Conservation (phyloP, 805 yeast species). For the Debaryomyces prosopidis region DNA sequence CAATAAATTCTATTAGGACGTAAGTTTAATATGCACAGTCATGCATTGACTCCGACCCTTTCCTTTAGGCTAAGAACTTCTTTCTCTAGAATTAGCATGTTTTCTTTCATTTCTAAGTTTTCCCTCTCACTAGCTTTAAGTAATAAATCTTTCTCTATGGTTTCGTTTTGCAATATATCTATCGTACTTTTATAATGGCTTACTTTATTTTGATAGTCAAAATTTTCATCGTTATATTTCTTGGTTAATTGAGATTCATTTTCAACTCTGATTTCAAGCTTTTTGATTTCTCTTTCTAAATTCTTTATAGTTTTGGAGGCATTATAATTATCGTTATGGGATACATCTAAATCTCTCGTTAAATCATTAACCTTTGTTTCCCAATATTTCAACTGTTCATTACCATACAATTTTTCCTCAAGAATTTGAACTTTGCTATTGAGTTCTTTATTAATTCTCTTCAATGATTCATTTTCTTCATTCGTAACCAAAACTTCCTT, state of each 20-base stretch:
- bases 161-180: constrained; percentile 40
- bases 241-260: constrained; percentile 52
- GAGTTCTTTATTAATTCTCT: constrained; percentile 54
- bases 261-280: constrained; percentile 51
- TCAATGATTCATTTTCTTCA: constrained; percentile 69
- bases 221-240: constrained; percentile 59
- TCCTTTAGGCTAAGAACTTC: constrained; percentile 59
- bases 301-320: constrained; percentile 50
- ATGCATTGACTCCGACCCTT: constrained; percentile 7
- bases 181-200: constrained; percentile 38
- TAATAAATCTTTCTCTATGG: constrained; percentile 44
- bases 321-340: constrained; percentile 50
- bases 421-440: constrained; percentile 43
- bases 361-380: constrained; percentile 52
- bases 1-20: too few relatives aligned
- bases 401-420: constrained; percentile 49
- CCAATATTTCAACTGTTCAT: constrained; percentile 63
- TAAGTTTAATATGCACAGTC: neutral
- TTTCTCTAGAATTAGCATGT: constrained; percentile 50
- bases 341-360: constrained; percentile 49
- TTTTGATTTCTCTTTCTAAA: constrained; percentile 55
- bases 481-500: constrained; percentile 55
- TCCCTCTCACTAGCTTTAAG: constrained; percentile 55
- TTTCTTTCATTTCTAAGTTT: constrained; percentile 54
- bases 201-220: constrained; percentile 53